Evolutionary conservation across 805 yeast genomes (phyloP), one percentile per base, ranked within the genome.

Genomic region (Metschnikowia vanudenii): DNA sequence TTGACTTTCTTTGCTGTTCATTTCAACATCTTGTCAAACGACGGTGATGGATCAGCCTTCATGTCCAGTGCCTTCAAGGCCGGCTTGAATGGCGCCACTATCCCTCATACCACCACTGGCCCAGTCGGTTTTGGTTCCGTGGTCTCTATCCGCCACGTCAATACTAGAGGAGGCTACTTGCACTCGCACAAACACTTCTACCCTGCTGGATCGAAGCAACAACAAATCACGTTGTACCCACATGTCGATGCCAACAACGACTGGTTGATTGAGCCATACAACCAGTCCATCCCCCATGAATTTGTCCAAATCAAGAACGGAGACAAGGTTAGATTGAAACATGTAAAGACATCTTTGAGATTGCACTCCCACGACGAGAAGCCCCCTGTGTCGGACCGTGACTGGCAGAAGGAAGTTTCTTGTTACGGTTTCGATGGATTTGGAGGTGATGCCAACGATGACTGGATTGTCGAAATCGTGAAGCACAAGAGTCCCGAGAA

Each of bases 351-450:
- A 19, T 72, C 74, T 41, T 69, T 86, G 61, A 79, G 94, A 73
- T 74, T 87, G 60, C 95, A 87, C 66, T 82, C 94, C 8, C 95
- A 87, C 61, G 94, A 87, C 62, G 84, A 84, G 57, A 83, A 86
- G 64, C 82, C 91, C 20, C 88, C 92, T 14, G 88, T 85, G 16
- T 73, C 84, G 47, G 85, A 81, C 60, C 70, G 75, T 49, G 96
- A 87, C 58, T 87, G 94, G 94, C 91, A 85, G 69, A 85, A 84
- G 65, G 96, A 87, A 70, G 88, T 76, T 16, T 77, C 89, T 3
- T 75, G 83, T 67, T 87, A 87, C 62, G 96, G 96, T 18, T 82
- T 62, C 57, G 84, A 82, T 37, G 89, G 87, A 3, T 87, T 85
- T 57, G 81, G 61, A 20, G 96, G 95, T 65, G 94, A 87, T 67